Conservation (phyloP, 345 rosid genomes). For the Populus nigra region DNA sequence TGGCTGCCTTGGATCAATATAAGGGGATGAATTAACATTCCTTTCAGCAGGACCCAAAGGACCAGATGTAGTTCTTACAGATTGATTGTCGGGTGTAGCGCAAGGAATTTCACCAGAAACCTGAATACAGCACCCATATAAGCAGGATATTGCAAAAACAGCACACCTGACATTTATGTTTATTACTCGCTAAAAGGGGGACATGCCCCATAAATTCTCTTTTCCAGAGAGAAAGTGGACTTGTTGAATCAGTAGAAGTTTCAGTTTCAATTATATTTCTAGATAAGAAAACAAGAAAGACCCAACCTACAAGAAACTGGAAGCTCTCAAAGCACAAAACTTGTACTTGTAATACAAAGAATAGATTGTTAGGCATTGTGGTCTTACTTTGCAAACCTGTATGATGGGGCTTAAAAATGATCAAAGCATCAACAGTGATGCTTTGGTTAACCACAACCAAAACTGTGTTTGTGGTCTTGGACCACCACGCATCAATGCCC, state of each 20-base stretch:
- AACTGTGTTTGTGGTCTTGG: background rate
- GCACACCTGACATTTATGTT: background rate
- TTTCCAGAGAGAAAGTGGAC: background rate
- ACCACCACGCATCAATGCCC: background rate
- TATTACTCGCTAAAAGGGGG: background rate
- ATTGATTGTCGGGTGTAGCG: constrained; percentile 79
- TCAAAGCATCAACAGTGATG: background rate
- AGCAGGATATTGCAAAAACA: constrained; percentile 9
- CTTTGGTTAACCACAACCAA: background rate
- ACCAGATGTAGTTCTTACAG: constrained; percentile 96
- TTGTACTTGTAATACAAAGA: background rate
- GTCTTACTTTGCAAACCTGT: background rate
- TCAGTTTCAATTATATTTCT: background rate
- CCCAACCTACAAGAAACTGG: background rate
- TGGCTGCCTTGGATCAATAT: constrained; percentile 94
- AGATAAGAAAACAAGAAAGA: background rate
- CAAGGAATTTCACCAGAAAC: constrained; percentile 96
- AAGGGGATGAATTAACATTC: constrained; percentile 78
- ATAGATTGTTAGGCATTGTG: background rate
- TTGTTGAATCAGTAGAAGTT: background rate
- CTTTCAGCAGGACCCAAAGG: constrained; percentile 92
- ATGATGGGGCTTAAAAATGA: background rate
- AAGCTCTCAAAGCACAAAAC: background rate
- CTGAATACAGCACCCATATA: constrained; percentile 33
- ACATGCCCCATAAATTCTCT: background rate